Evolutionary conservation across 169 alveolate genomes (phyloP).

Genomic region (Eimeria maxima): DNA sequence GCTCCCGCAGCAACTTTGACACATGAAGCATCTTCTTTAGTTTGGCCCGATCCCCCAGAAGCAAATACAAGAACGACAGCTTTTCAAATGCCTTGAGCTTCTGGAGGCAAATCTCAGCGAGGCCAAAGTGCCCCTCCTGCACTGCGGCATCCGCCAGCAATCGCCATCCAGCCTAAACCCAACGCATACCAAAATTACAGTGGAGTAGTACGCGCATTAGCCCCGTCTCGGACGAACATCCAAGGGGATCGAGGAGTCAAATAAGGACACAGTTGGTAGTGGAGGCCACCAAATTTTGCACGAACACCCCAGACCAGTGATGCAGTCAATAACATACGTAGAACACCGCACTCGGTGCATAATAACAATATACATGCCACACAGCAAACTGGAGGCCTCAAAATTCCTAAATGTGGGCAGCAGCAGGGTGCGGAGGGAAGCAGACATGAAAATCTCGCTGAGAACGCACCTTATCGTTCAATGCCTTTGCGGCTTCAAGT

Average conservation of each 20-base stretch:
- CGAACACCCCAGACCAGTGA: not conserved
- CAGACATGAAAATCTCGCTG: not conserved
- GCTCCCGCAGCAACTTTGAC: constrained; percentile 91
- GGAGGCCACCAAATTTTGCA: not conserved
- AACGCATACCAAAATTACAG: not conserved
- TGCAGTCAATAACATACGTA: not conserved
- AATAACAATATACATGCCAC: not conserved
- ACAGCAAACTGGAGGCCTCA: not conserved
- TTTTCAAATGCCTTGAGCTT: constrained; percentile 93
- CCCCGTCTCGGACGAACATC: not conserved
- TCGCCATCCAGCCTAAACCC: constrained; percentile 82
- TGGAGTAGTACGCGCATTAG: not conserved
- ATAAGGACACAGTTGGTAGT: not conserved
- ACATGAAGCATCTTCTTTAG: constrained; percentile 92
- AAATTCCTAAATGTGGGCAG: not conserved
- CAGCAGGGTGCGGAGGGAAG: not conserved
- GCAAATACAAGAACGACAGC: constrained; percentile 92
- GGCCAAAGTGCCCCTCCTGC: constrained; percentile 93
- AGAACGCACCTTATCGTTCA: constrained; percentile 87
- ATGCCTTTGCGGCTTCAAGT: constrained; percentile 88
- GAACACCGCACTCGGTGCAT: not conserved
- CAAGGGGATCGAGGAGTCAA: not conserved
- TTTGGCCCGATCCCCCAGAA: constrained; percentile 89
- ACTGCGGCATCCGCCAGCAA: constrained; percentile 87
- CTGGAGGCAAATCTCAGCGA: constrained; percentile 94